A percentile compares a stretch with the other conserved stretches of the same genome.
Conservation (phyloP, 345 rosid genomes). For the Isatis tinctoria region DNA sequence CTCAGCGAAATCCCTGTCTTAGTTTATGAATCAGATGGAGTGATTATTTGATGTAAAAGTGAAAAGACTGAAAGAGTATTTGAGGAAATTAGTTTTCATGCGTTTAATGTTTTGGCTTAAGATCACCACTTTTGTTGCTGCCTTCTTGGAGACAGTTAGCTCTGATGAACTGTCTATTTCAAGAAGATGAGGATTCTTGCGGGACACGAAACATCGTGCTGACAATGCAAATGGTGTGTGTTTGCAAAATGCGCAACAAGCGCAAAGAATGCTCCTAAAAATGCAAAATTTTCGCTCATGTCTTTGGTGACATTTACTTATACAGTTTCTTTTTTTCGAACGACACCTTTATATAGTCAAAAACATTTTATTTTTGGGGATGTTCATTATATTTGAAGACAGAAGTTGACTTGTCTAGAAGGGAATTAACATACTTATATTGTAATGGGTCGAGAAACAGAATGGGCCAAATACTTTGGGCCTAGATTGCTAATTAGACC, state of each 20-base stretch:
- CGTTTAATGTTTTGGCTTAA: conserved; percentile 6
- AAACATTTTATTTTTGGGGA: background rate
- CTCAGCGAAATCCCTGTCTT: background rate
- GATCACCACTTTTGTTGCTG: conserved; percentile 14
- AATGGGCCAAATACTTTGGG: background rate
- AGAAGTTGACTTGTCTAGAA: no score
- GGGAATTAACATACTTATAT: no score
- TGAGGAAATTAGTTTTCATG: background rate
- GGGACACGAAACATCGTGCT: background rate
- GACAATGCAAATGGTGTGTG: conserved; percentile 24
- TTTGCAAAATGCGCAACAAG: background rate
- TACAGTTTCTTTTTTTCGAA: no score
- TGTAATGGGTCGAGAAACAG: background rate
- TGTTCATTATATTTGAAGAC: background rate
- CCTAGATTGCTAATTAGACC: background rate
- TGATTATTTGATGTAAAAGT: background rate
- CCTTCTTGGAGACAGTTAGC: background rate
- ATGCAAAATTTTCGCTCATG: conserved; percentile 23
- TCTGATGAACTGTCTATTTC: background rate
- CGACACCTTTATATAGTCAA: background rate
- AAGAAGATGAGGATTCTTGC: conserved; percentile 5
- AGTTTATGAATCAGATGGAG: background rate
- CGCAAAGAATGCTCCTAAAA: background rate
- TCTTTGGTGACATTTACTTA: conserved; percentile 16
- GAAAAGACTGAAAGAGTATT: background rate